phyloP scores from a whole-genome alignment of 192 early-diverging fungal genomes.

The Dissophora ornata region DNA sequence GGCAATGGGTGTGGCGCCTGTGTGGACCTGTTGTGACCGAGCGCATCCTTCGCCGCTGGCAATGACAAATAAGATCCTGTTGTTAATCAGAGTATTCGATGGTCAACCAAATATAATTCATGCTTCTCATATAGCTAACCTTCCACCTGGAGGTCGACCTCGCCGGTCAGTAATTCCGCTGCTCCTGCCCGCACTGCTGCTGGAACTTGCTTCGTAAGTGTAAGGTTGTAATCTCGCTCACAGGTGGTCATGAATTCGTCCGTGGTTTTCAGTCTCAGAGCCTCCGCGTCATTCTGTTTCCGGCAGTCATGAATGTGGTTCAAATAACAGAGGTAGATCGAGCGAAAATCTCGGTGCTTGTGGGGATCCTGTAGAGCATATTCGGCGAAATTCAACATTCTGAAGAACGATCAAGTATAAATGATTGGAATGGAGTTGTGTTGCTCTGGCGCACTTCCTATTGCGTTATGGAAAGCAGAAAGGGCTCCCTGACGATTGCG shows the following conservation, averaged over 20 bases:
- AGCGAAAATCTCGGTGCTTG: slow-evolving; percentile 9
- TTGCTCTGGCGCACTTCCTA: background rate
- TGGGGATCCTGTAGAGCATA: slow-evolving; percentile 4
- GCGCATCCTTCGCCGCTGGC: too few species aligned
- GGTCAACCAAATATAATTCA: slow-evolving; percentile 2
- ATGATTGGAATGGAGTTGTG: background rate
- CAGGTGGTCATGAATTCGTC: slow-evolving; percentile 2
- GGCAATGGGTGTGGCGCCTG: too few species aligned
- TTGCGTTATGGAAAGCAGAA: background rate
- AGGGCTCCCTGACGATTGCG: background rate
- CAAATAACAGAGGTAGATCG: slow-evolving; percentile 9
- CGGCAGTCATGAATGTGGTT: slow-evolving; percentile 12
- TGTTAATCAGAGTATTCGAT: too few species aligned
- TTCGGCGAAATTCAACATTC: slow-evolving; percentile 8
- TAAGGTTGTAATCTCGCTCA: background rate
- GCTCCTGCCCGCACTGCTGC: slow-evolving; percentile 8
- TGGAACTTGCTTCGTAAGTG: slow-evolving; percentile 3
- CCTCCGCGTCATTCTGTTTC: slow-evolving; percentile 13
- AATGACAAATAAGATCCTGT: too few species aligned
- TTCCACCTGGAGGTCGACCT: slow-evolving; percentile 12
- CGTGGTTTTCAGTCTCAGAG: slow-evolving; percentile 1
- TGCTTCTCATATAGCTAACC: slow-evolving; percentile 15
- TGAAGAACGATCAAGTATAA: too few species aligned
- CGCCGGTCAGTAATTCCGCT: slow-evolving; percentile 10
- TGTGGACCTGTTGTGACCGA: too few species aligned